Conservation (phyloP, 73 alveolate genomes). For the Paramecium sonneborni region DNA sequence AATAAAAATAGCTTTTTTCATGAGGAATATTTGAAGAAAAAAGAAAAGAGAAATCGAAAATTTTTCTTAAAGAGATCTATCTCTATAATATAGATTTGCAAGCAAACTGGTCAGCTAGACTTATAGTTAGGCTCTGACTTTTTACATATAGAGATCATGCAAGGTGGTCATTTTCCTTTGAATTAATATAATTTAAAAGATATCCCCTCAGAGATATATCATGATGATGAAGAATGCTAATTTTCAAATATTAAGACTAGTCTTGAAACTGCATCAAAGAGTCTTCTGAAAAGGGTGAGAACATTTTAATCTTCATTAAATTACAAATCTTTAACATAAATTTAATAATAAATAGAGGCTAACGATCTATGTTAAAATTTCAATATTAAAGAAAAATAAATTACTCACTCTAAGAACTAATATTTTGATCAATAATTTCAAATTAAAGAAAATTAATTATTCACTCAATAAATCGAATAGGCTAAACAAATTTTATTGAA, state of each 20-base stretch:
- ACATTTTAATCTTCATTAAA: not conserved
- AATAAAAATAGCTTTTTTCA: not conserved
- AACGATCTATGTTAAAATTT: not conserved
- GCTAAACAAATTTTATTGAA: not conserved
- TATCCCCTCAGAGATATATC: not conserved
- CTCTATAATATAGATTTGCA: not conserved
- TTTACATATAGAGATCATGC: not conserved
- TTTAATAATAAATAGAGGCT: not conserved
- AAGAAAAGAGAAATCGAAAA: conserved; percentile 14
- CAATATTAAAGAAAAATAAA: not conserved
- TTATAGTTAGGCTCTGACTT: not conserved
- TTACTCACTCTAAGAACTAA: not conserved
- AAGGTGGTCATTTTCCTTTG: conserved; percentile 24
- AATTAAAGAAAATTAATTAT: not conserved
- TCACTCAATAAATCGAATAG: not conserved
- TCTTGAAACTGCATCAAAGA: not conserved
- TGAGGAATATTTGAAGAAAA: not conserved
- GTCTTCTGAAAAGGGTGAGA: not conserved
- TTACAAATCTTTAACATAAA: not conserved
- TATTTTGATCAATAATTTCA: not conserved
- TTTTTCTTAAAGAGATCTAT: not conserved
- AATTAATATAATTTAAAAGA: not conserved
- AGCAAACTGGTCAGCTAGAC: not conserved
- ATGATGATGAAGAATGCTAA: not conserved
- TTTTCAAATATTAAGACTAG: not conserved